phyloP scores from a whole-genome alignment of 495 filamentous ascomycete species.

The Xylaria grammica region DNA sequence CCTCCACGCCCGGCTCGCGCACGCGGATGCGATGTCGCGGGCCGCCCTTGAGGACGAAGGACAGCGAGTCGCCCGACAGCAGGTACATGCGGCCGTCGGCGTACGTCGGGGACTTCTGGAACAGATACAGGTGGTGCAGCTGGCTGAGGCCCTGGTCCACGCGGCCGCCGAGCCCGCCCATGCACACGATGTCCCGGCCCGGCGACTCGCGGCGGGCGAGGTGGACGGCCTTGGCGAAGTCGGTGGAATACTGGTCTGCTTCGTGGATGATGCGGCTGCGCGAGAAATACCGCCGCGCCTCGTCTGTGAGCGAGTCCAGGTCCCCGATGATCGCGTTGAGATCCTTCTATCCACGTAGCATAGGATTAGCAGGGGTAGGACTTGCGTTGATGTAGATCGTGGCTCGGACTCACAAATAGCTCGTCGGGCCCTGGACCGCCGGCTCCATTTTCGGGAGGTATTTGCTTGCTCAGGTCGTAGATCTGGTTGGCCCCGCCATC shows the following conservation, averaged over 20 bases:
- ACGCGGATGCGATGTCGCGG: slow-evolving; percentile 68
- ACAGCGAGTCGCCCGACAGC: slow-evolving; percentile 76
- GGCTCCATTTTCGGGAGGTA: neutral
- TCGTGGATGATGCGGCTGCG: slow-evolving; percentile 63
- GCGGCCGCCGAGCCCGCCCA: slow-evolving; percentile 86
- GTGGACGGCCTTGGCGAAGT: slow-evolving; percentile 66
- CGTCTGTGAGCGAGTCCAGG: slow-evolving; percentile 75
- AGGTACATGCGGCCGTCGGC: slow-evolving; percentile 65
- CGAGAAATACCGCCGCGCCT: slow-evolving; percentile 64
- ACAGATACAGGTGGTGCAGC: slow-evolving; percentile 76
- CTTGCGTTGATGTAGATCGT: neutral
- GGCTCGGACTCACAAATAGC: slow-evolving; percentile 24
- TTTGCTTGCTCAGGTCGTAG: slow-evolving; percentile 57
- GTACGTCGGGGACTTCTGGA: slow-evolving; percentile 52
- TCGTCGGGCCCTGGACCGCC: neutral
- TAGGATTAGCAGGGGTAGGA: neutral
- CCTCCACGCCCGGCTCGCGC: slow-evolving; percentile 41
- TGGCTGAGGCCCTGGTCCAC: slow-evolving; percentile 92
- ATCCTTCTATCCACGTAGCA: slow-evolving; percentile 42
- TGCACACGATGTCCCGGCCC: slow-evolving; percentile 61
- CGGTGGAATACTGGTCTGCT: slow-evolving; percentile 82
- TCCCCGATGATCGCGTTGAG: slow-evolving; percentile 83
- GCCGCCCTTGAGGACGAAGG: slow-evolving; percentile 75
- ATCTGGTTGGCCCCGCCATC: slow-evolving; percentile 91
- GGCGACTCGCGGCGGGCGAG: slow-evolving; percentile 42